Percentiles rank a stretch among this genome's conserved stretches.
These are phyloP conservation scores for Stachybotrys chartarum DNA, from an alignment of 2,329 filamentous ascomycete species.

Conservation along the genomic window DNA sequence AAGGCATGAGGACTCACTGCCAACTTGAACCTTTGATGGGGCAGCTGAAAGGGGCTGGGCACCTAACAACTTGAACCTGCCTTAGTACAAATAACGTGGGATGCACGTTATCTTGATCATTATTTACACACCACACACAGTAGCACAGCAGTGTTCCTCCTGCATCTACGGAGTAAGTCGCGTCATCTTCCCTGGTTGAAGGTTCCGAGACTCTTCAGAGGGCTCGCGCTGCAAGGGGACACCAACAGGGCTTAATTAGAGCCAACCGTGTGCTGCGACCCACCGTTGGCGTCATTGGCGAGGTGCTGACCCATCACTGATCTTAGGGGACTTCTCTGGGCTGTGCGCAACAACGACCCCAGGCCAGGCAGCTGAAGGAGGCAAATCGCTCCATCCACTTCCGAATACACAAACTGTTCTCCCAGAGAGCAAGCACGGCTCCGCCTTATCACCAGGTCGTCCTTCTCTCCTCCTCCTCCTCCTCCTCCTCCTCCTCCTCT, in stretches of 20 bases:
- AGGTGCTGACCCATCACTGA: neutral
- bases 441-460: neutral
- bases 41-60: too few relatives aligned
- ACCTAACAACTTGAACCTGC: too few relatives aligned
- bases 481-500: neutral
- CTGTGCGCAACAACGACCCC: neutral
- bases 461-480: neutral
- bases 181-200: too few relatives aligned
- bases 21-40: neutral
- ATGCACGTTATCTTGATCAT: too few relatives aligned
- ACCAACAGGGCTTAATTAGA: too few relatives aligned
- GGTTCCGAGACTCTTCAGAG: too few relatives aligned
- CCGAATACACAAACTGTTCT: neutral
- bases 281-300: constrained; percentile 1
- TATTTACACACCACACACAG: too few relatives aligned
- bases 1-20: neutral
- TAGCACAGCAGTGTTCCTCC: too few relatives aligned
- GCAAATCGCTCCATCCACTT: neutral
- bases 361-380: neutral
- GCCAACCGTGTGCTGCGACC: neutral
- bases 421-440: neutral
- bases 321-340: neutral
- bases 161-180: too few relatives aligned
- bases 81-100: too few relatives aligned
- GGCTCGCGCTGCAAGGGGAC: too few relatives aligned